Conservation (phyloP, 164 flowering plant genomes). For the Magnolia officinalis region DNA sequence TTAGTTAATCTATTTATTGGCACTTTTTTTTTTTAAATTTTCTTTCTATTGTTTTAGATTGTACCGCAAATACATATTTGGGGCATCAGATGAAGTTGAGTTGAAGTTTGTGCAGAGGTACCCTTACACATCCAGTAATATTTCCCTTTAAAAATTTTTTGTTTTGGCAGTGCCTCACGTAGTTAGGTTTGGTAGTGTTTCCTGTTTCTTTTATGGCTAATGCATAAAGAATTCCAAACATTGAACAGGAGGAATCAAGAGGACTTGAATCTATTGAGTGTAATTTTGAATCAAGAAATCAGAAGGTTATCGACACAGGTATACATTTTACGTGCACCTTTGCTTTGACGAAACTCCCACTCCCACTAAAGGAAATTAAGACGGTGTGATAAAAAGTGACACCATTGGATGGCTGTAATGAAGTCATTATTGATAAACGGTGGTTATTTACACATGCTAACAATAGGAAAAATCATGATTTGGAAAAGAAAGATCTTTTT, state of each 20-base stretch:
- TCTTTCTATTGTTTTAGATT: conserved; percentile 36
- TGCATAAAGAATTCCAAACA: background rate
- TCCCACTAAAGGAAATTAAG: background rate
- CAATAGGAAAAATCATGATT: too few relatives aligned
- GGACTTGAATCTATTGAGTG: conserved; percentile 73
- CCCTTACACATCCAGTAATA: background rate
- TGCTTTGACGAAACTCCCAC: background rate
- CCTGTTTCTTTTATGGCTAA: background rate
- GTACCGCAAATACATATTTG: conserved; percentile 84
- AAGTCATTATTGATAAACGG: too few relatives aligned
- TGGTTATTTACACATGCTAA: too few relatives aligned
- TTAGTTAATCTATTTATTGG: background rate
- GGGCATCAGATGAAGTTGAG: conserved; percentile 91
- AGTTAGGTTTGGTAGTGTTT: background rate
- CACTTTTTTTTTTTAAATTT: background rate
- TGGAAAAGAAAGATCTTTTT: too few relatives aligned
- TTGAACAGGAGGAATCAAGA: conserved; percentile 74
- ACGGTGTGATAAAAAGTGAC: too few relatives aligned
- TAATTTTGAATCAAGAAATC: conserved; percentile 88
- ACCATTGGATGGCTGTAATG: too few relatives aligned
- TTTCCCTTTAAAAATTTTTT: background rate
- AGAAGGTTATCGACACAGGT: conserved; percentile 88
- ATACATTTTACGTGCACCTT: background rate
- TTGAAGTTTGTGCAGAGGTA: conserved; percentile 91
- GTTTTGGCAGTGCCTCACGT: background rate